Base-by-base conservation (phyloP, 208 protist species). In the Acanthamoeba healyi region DNA sequence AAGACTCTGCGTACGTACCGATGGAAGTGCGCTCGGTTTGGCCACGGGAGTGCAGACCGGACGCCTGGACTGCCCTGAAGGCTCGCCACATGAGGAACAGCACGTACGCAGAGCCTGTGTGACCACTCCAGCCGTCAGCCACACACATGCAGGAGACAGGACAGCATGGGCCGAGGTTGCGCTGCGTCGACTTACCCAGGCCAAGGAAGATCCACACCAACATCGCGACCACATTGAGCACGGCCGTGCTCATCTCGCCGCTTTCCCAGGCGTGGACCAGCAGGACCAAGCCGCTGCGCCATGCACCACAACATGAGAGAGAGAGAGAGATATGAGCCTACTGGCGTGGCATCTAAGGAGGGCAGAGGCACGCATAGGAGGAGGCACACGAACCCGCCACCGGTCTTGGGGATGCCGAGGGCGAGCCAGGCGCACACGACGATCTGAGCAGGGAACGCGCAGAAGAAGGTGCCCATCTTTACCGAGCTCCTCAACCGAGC, bases 391-490 rank as follows among this genome's bases (percentile, higher is more conserved):
- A 17, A 74, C 65, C 65, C 65, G 65, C 65, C 65, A 17, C 65
- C 65, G 29, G 65, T 74, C 3, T 17, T 2, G 12, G 65, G 65
- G 12, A 74, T 74, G 65, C 65, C 65, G 32, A 74, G 17, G 36
- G 65, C 65, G 65, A 74, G 36, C 65, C 65, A 74, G 29, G 26
- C n/a, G 65, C 65, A 74, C 15, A 74, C n/a, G 14, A 74, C 32
- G 65, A 74, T 74, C 65, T 74, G 65, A 34, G 65, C 65, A 3
- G 65, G 65, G 65, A 74, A 74, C n/a, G 32, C n/a, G 65, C 65
- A 74, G 65, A 74, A 74, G 65, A 74, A 74, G 65, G 32, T 74
- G n/a, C 65, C 65, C 65, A 74, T 74, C 65, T 74, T 74, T 10
- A 74, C 65, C 15, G 65, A 74, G 36, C 65, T 74, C 65, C 65